Percentiles rank a stretch among this genome's conserved stretches.
Evolutionary conservation across 345 rosid species (phyloP).

Genomic region (Eucalyptus regnans): DNA sequence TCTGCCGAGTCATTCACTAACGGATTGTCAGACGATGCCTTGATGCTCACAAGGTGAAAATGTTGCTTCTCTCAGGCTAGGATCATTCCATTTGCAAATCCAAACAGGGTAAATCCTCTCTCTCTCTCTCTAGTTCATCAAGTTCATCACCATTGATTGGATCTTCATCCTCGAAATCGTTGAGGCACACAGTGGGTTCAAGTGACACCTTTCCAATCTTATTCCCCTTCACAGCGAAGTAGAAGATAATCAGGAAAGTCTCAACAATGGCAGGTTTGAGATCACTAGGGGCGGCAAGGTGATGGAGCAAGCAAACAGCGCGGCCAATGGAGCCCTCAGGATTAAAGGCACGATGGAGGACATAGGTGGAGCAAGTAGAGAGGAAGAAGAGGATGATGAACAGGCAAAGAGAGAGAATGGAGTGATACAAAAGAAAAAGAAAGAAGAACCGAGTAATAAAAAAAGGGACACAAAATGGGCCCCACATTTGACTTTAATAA

Average conservation of each 20-base stretch:
- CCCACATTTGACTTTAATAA: too few species aligned
- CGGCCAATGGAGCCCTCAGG: too few species aligned
- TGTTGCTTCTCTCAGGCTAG: too few species aligned
- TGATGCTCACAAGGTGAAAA: not conserved
- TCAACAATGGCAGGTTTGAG: not conserved
- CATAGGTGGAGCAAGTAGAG: too few species aligned
- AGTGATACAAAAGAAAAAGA: too few species aligned
- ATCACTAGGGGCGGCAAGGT: not conserved
- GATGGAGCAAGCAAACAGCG: not conserved
- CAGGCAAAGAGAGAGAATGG: too few species aligned
- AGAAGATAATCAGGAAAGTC: not conserved
- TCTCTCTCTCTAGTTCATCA: too few species aligned
- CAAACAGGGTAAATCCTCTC: too few species aligned
- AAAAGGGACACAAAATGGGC: too few species aligned
- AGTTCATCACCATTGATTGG: not conserved
- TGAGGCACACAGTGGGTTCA: not conserved
- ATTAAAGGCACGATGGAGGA: too few species aligned
- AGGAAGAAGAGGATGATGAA: too few species aligned
- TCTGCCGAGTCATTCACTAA: accelerated
- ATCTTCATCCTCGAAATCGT: not conserved
- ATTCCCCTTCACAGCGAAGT: not conserved
- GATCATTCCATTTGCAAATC: not conserved
- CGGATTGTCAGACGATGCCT: not conserved
- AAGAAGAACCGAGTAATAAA: too few species aligned
- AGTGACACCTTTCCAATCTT: not conserved